A percentile compares a stretch with the other conserved stretches of the same genome.
Evolutionary conservation across 805 yeast species (phyloP).

Genomic region (Candida insectorum): DNA sequence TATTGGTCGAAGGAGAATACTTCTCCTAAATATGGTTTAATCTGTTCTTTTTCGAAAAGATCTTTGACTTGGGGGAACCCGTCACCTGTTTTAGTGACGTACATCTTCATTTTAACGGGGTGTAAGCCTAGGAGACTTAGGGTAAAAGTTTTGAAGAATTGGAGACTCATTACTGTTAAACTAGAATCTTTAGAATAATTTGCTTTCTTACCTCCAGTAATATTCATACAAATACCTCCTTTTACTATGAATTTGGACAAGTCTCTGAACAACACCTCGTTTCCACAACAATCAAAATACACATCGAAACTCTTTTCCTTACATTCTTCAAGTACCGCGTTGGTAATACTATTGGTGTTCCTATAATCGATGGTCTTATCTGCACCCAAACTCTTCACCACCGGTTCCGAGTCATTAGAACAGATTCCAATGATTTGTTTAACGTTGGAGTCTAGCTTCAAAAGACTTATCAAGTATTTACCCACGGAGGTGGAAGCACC

Average conservation of each 20-base stretch:
- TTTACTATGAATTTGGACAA: conserved; percentile 40
- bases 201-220: conserved; percentile 52
- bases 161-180: neutral
- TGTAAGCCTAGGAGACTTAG: neutral
- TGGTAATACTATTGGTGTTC: conserved; percentile 28
- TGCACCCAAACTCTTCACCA: conserved; percentile 53
- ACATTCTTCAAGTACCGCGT: conserved; percentile 32
- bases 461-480: conserved; percentile 50
- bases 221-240: conserved; percentile 50
- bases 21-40: conserved; percentile 52
- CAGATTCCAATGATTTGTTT: conserved; percentile 55
- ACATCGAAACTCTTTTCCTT: conserved; percentile 47
- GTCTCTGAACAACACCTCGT: conserved; percentile 43
- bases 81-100: neutral
- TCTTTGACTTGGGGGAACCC: conserved; percentile 26
- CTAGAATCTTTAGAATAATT: neutral
- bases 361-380: conserved; percentile 56
- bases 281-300: conserved; percentile 67
- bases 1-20: conserved; percentile 47
- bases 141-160: conserved; percentile 2
- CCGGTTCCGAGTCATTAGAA: conserved; percentile 45
- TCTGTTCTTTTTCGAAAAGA: conserved; percentile 42
- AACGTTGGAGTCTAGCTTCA: conserved; percentile 41
- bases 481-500: conserved; percentile 81
- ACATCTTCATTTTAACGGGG: neutral